Base-by-base conservation (phyloP, 169 alveolate species). In the Plasmodium ovale region DNA sequence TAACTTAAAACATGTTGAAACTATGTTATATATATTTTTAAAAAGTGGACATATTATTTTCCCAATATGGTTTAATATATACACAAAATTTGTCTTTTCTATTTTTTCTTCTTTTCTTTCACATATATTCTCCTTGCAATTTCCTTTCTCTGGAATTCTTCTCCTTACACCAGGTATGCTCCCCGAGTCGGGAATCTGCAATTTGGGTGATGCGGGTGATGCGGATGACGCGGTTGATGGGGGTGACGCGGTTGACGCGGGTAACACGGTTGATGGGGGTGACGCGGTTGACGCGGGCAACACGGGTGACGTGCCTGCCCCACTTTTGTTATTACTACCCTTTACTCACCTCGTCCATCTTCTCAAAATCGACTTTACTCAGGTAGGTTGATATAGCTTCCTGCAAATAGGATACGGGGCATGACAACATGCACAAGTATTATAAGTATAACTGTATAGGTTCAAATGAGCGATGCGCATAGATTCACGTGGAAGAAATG, bases 1-100 rank as follows among this genome's bases (percentile, higher is more conserved):
- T 25, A 74, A 16, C n/a, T 74, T 59, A 51, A 74, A 65, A 49
- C 69, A 74, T 3, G 88, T 35, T 1, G 88, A 12, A 9, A 74
- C 9, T 1, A 60, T n/a, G 19, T 51, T 59, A 33, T 23, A 74
- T 14, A 60, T 35, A 29, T 51, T 74, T 58, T 37, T 59, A 16
- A 74, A 44, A n/a, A 74, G 23, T 31, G 88, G 88, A 35, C 54
- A 74, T 25, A 74, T 27, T 3, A 59, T 25, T 10, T 27, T 47
- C 9, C 88, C 77, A 21, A 74, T 1, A 12, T 59, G 72, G 35
- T 74, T 74, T 0, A 59, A 23, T 3, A 74, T 12, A 6, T 60
- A 12, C 1, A 37, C 25, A 47, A 74, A 60, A 60, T 59, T 59
- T 31, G 64, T 21, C 29, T 35, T 27, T 33, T 44, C 88, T n/a